Percentiles rank a stretch among this genome's conserved stretches.
Evolutionary conservation across 352 stramenopile species (phyloP).

Genomic region (Globisporangium orthogonon): DNA sequence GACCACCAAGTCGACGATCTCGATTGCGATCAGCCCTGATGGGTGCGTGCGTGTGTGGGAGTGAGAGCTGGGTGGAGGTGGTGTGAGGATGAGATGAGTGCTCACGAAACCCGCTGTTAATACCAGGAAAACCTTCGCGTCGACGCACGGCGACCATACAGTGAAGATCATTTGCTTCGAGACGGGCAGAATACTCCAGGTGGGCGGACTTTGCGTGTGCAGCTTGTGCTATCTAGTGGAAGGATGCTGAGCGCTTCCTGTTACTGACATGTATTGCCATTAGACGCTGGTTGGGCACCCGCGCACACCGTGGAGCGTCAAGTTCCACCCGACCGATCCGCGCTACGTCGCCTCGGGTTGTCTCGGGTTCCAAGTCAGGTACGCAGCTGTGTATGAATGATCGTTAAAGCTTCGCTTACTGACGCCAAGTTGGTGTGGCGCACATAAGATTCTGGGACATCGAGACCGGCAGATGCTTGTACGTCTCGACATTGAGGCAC

Average conservation of each 20-base stretch:
- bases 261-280: neutral
- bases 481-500: conserved; percentile 90
- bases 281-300: conserved; percentile 83
- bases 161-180: conserved; percentile 96
- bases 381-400: neutral
- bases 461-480: conserved; percentile 88
- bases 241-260: too few relatives aligned
- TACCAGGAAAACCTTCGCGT: conserved; percentile 90
- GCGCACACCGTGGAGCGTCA: conserved; percentile 95
- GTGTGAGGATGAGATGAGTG: neutral
- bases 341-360: conserved; percentile 96
- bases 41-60: conserved; percentile 26
- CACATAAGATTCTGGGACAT: conserved; percentile 79
- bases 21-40: conserved; percentile 82
- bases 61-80: neutral
- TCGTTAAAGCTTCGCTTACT: neutral
- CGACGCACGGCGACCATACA: conserved; percentile 97
- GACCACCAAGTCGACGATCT: conserved; percentile 86
- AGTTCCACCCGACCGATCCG: conserved; percentile 94
- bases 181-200: conserved; percentile 80
- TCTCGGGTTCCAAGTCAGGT: conserved; percentile 93
- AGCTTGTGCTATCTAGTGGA: neutral
- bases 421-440: neutral
- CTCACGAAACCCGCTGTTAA: neutral
- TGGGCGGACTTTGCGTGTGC: conserved; percentile 16